Evolutionary conservation across 441 rosid species (phyloP).

Genomic region (Omphalea diandra): DNA sequence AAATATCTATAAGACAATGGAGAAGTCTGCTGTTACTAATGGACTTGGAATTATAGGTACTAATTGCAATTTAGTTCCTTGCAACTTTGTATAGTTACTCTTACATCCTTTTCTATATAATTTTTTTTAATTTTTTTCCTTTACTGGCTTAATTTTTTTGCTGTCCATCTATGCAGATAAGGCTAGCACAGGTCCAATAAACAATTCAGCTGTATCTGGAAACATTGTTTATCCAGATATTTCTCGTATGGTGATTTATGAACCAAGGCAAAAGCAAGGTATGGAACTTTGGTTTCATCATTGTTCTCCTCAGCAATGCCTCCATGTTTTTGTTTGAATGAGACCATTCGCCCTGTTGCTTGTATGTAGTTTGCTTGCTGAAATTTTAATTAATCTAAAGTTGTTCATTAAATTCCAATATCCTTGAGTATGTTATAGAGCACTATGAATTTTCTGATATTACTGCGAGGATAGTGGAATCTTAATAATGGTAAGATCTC

Average conservation of each 20-base stretch:
- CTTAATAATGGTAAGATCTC: neutral
- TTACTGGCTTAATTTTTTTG: constrained; percentile 19
- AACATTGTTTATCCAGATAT: constrained; percentile 68
- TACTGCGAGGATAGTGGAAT: neutral
- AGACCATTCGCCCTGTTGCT: neutral
- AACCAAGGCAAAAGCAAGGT: constrained; percentile 78
- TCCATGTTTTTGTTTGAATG: constrained; percentile 1
- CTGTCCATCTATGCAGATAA: constrained; percentile 36
- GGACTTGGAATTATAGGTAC: constrained; percentile 55
- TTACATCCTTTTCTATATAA: neutral
- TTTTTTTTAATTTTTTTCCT: neutral
- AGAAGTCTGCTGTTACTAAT: constrained; percentile 51
- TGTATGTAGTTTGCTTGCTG: neutral
- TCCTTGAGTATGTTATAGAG: neutral
- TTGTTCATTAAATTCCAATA: neutral
- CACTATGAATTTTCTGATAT: neutral
- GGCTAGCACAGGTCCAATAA: constrained; percentile 36
- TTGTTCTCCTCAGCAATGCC: neutral
- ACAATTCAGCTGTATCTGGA: constrained; percentile 44
- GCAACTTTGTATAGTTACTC: neutral
- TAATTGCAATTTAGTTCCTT: constrained; percentile 12
- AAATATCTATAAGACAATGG: constrained; percentile 70
- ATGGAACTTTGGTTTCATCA: constrained; percentile 16
- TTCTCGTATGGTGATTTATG: constrained; percentile 69
- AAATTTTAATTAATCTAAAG: neutral